Evolutionary conservation across 768 basidiomycete species (phyloP).

Genomic region (Macrolepiota fuliginosa): DNA sequence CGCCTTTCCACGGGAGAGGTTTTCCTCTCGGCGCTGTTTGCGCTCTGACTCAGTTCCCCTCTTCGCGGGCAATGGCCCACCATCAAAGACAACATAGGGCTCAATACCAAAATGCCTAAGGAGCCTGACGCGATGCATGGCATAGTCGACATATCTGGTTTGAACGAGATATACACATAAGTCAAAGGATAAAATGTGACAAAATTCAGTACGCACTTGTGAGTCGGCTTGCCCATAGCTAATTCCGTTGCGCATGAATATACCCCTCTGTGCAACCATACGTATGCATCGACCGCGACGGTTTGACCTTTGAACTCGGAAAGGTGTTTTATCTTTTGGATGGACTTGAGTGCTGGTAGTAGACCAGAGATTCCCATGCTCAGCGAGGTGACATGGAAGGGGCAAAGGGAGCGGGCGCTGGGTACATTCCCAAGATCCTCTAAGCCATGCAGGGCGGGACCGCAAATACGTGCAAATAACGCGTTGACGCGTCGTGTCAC

Average conservation of each 20-base stretch:
- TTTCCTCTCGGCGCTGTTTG: conserved; percentile 72
- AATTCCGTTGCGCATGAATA: conserved; percentile 90
- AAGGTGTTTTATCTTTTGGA: conserved; percentile 75
- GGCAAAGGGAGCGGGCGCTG: conserved; percentile 7
- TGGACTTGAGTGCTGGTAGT: conserved; percentile 86
- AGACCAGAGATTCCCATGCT: conserved; percentile 91
- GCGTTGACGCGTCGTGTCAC: conserved; percentile 3
- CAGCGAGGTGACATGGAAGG: conserved; percentile 7
- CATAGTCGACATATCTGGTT: conserved; percentile 90
- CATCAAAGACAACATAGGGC: conserved; percentile 95
- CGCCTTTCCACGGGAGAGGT: conserved; percentile 67
- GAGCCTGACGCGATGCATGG: conserved; percentile 88
- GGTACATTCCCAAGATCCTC: neutral
- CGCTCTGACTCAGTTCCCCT: conserved; percentile 83
- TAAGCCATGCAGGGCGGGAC: neutral
- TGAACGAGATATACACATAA: neutral
- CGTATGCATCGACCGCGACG: conserved; percentile 92
- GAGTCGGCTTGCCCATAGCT: conserved; percentile 79
- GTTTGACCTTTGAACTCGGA: conserved; percentile 83
- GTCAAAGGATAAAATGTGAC: neutral
- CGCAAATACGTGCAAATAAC: neutral
- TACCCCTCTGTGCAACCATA: conserved; percentile 88
- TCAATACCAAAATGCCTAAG: conserved; percentile 80
- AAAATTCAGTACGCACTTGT: conserved; percentile 57
- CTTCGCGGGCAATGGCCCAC: conserved; percentile 94